Evolutionary conservation across 2,329 filamentous ascomycete genomes (phyloP).

Genomic region (Ophiostoma fasciatum): DNA sequence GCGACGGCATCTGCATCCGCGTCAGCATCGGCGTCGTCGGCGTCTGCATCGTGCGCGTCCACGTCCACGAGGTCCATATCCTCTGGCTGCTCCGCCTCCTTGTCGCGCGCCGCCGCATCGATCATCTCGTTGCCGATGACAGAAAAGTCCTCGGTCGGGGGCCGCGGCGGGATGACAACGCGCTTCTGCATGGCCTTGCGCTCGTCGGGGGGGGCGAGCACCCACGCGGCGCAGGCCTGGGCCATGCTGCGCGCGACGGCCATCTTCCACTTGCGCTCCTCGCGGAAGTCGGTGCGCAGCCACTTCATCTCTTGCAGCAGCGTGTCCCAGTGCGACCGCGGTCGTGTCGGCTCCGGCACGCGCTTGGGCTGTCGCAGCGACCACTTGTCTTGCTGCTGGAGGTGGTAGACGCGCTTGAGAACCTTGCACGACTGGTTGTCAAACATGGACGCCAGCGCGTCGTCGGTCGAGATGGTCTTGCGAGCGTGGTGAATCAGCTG

Average conservation of each 20-base stretch:
- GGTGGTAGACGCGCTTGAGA: conserved; percentile 70
- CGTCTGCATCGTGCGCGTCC: conserved; percentile 15
- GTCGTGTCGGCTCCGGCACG: conserved; percentile 63
- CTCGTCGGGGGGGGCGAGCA: conserved; percentile 47
- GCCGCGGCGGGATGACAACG: no score
- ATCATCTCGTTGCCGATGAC: conserved; percentile 13
- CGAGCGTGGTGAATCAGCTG: conserved; percentile 68
- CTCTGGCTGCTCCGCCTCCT: conserved; percentile 24
- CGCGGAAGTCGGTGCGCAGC: conserved; percentile 93
- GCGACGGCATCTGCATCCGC: no score
- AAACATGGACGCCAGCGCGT: conserved; percentile 68
- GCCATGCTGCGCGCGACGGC: conserved; percentile 67
- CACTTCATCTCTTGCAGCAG: conserved; percentile 86
- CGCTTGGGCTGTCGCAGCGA: conserved; percentile 80
- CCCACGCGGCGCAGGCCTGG: conserved; percentile 71
- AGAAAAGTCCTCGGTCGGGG: conserved; percentile 8
- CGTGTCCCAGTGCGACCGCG: conserved; percentile 70
- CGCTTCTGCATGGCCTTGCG: conserved; percentile 55
- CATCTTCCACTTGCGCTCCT: conserved; percentile 90
- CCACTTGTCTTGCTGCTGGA: conserved; percentile 88
- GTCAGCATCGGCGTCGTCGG: conserved; percentile 16
- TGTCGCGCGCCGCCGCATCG: conserved; percentile 10
- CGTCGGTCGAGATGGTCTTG: conserved; percentile 78
- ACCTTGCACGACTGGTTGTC: conserved; percentile 83
- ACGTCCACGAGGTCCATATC: conserved; percentile 29